A percentile compares a stretch with the other conserved stretches of the same genome.
These are phyloP conservation scores for Trametes pubescens DNA, from an alignment of 1,284 basidiomycete species.

Conservation along the genomic window DNA sequence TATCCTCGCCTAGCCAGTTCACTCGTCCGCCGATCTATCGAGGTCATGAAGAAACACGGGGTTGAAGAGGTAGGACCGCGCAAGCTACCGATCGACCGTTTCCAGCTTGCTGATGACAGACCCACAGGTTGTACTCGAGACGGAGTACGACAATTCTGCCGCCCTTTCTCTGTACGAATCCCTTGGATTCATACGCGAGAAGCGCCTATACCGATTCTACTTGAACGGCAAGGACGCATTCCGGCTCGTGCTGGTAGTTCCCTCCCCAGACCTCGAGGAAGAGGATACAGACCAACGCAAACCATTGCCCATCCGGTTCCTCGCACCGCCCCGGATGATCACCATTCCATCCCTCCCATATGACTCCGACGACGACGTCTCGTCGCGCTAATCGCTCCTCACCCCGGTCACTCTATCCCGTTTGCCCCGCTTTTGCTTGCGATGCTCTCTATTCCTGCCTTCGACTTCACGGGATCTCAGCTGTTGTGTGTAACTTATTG, in stretches of 20 bases:
- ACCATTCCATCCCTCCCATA: conserved; percentile 36
- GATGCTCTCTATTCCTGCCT: conserved; percentile 1
- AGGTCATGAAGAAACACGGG: conserved; percentile 80
- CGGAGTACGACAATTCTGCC: conserved; percentile 92
- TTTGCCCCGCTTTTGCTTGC: not conserved
- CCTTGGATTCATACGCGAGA: conserved; percentile 95
- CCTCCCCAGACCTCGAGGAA: conserved; percentile 40
- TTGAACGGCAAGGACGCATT: conserved; percentile 93
- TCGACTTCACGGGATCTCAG: conserved; percentile 1
- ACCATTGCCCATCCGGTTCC: conserved; percentile 28
- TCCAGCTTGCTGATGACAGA: conserved; percentile 11
- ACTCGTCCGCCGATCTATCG: conserved; percentile 81
- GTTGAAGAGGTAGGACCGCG: conserved; percentile 78
- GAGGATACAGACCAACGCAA: conserved; percentile 28
- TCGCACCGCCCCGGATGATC: conserved; percentile 37
- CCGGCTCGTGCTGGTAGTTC: conserved; percentile 72
- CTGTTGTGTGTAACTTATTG: conserved; percentile 34
- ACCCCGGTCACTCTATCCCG: not conserved
- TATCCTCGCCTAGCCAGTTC: conserved; percentile 63
- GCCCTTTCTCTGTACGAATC: conserved; percentile 91
- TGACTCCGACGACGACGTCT: conserved; percentile 40
- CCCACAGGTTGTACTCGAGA: conserved; percentile 90
- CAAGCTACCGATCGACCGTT: not conserved
- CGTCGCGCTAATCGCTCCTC: conserved; percentile 33
- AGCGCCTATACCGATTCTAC: conserved; percentile 94